A percentile compares a stretch with the other conserved stretches of the same genome.
These are phyloP conservation scores for Nitzschia sp. DNA, from an alignment of 108 stramenopile genomes.

Conservation along the genomic window DNA sequence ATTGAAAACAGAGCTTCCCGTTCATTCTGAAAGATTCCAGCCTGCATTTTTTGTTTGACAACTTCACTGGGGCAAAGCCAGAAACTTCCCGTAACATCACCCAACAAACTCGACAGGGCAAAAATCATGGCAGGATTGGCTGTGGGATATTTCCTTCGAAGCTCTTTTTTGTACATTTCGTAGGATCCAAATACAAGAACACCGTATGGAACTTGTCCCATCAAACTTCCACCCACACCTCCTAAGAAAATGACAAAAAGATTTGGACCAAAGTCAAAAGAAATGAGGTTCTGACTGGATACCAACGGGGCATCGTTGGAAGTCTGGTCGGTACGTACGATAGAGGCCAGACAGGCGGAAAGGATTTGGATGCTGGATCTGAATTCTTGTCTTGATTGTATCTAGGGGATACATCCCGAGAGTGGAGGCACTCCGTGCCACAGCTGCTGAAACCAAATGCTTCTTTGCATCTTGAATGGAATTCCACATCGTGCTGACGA, in stretches of 20 bases:
- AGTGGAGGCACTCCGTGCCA: slow-evolving; percentile 64
- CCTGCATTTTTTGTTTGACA: slow-evolving; percentile 78
- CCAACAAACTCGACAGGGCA: slow-evolving; percentile 61
- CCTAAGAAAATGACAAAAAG: not conserved
- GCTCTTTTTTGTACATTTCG: slow-evolving; percentile 78
- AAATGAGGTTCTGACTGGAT: too few relatives aligned
- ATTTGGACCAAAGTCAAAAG: not conserved
- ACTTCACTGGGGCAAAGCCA: slow-evolving; percentile 82
- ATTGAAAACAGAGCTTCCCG: slow-evolving; percentile 58
- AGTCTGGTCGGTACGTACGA: not conserved
- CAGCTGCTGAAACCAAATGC: slow-evolving; percentile 69
- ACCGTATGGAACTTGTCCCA: slow-evolving; percentile 83
- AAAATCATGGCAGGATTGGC: slow-evolving; percentile 56
- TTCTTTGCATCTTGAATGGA: slow-evolving; percentile 11
- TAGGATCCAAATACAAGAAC: slow-evolving; percentile 82
- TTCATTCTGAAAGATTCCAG: slow-evolving; percentile 62
- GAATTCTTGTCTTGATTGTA: slow-evolving; percentile 87
- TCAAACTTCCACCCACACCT: slow-evolving; percentile 56
- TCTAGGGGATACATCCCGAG: slow-evolving; percentile 82
- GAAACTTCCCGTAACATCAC: slow-evolving; percentile 74
- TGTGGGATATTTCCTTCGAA: slow-evolving; percentile 52
- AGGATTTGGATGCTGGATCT: slow-evolving; percentile 63
- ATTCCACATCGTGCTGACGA: not conserved
- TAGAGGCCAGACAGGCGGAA: slow-evolving; percentile 56
- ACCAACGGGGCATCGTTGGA: too few relatives aligned